Base-by-base conservation (phyloP, 192 early-diverging fungal genomes). In the Backusella tarrabulga region DNA sequence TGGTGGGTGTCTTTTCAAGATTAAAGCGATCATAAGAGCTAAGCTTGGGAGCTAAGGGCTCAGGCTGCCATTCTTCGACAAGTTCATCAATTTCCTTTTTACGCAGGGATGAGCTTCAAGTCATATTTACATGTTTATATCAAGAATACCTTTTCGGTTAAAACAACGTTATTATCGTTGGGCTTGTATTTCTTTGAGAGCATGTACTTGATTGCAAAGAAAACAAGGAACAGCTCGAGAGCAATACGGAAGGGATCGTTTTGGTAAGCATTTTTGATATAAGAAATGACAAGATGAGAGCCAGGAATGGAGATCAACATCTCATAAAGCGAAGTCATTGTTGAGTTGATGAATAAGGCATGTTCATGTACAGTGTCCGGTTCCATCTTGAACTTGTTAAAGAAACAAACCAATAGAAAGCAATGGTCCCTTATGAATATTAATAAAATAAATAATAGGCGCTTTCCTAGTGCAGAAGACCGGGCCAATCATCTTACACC, bases 41-140 rank as follows among this genome's bases (percentile, higher is more conserved):
- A 42, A 96, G 80, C 7, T 86, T 84, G 23, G 94, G 90, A 19
- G 95, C 94, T n/a, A 99, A 87, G 19, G 96, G 92, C 84, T 99
- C 97, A 6, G 97, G 97, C 75, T 91, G 92, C 97, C 97, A 99
- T 73, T 98, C 97, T 42, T 95, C 92, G 29, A 94, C 90, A 15
- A 98, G 89, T 76, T 99, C 97, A 83, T 98, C 93, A 38, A 99
- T 88, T 83, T 99, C 97, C 95, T 95, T 44, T 44, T 44, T 44
- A 44, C 15, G 17, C 38, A 40, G 38, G 8, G 38, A 40, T 40
- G 11, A 40, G 38, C 38, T 40, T 40, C 32, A 32, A 1, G 38
- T 54, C 32, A 23, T 19, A 46, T 15, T 7, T 12, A 26, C 4
- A 73, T 35, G n/a, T 14, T n/a, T 34, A 34, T 60, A 34, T 8